Conservation (phyloP, 495 filamentous ascomycete species). For the Trichoderma erinaceum region DNA sequence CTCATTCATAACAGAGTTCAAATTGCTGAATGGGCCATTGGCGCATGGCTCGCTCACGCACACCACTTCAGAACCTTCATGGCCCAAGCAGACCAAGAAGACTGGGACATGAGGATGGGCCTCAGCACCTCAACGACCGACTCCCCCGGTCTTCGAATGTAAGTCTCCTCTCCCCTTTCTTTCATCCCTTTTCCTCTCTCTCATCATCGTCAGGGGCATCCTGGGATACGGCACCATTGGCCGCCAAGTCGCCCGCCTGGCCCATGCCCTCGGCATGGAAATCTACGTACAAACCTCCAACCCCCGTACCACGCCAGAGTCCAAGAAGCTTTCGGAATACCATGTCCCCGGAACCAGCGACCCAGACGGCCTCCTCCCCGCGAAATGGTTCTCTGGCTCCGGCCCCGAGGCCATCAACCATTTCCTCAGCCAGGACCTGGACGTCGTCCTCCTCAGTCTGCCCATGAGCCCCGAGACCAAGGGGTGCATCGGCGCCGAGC, state of each 20-base stretch:
- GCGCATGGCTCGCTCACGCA: conserved; percentile 30
- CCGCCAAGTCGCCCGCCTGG: conserved; percentile 64
- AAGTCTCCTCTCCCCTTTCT: conserved; percentile 12
- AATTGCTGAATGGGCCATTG: conserved; percentile 42
- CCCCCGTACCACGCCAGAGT: conserved; percentile 46
- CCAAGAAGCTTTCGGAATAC: conserved; percentile 56
- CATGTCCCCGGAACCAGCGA: conserved; percentile 74
- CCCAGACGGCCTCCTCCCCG: conserved; percentile 62
- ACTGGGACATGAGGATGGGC: conserved; percentile 20
- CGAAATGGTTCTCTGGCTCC: conserved; percentile 65
- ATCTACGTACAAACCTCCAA: conserved; percentile 76
- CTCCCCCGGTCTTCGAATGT: conserved; percentile 32
- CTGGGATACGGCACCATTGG: conserved; percentile 47
- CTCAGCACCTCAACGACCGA: conserved; percentile 16
- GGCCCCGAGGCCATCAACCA: conserved; percentile 52
- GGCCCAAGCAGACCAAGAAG: not conserved
- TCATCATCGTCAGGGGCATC: conserved; percentile 27
- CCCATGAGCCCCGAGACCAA: conserved; percentile 59
- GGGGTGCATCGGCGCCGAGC: conserved; percentile 54
- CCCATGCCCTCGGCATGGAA: conserved; percentile 67
- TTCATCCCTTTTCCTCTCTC: too few species aligned
- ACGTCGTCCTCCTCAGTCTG: conserved; percentile 67
- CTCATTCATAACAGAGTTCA: conserved; percentile 21
- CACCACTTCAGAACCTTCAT: conserved; percentile 21
- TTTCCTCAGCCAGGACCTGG: conserved; percentile 65